Evolutionary conservation across 805 yeast genomes (phyloP).

Genomic region (Candida caryicola): DNA sequence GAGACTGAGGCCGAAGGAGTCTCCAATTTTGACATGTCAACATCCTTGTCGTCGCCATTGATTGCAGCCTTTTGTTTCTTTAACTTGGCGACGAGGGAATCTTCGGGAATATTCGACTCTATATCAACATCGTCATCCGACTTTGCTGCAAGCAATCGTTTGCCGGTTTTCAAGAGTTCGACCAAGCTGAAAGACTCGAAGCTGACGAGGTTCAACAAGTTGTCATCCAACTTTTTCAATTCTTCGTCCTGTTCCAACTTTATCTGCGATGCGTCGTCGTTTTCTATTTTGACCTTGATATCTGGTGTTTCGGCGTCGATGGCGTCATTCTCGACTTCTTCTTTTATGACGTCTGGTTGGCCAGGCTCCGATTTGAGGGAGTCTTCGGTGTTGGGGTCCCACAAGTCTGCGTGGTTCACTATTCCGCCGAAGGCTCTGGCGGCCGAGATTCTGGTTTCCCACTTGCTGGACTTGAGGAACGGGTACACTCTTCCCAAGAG

Average conservation of each 20-base stretch:
- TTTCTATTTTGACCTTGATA: constrained; percentile 23
- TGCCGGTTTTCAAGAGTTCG: constrained; percentile 49
- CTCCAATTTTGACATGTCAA: constrained; percentile 9
- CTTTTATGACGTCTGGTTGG: constrained; percentile 1
- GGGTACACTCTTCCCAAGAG: constrained; percentile 89
- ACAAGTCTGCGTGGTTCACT: constrained; percentile 66
- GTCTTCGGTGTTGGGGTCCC: constrained; percentile 72
- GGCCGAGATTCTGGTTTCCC: constrained; percentile 97
- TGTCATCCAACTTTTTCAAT: constrained; percentile 40
- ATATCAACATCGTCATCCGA: constrained; percentile 25
- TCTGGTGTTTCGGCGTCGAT: constrained; percentile 4
- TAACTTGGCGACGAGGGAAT: constrained; percentile 45
- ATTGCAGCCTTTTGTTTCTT: constrained; percentile 49
- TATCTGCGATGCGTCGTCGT: constrained; percentile 25
- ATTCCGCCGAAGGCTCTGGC: constrained; percentile 95
- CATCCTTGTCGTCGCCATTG: constrained; percentile 13
- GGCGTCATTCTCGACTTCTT: neutral
- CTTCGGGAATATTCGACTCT: constrained; percentile 34
- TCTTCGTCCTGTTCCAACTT: constrained; percentile 44
- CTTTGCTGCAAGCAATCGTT: constrained; percentile 56
- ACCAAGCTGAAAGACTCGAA: constrained; percentile 51
- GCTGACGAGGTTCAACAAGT: constrained; percentile 38
- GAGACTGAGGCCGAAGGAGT: constrained; percentile 14
- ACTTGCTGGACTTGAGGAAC: constrained; percentile 71
- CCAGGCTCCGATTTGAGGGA: constrained; percentile 13